These are phyloP conservation scores for Umbelopsis vinacea DNA, from an alignment of 192 early-diverging fungal genomes.

Conservation along the genomic window DNA sequence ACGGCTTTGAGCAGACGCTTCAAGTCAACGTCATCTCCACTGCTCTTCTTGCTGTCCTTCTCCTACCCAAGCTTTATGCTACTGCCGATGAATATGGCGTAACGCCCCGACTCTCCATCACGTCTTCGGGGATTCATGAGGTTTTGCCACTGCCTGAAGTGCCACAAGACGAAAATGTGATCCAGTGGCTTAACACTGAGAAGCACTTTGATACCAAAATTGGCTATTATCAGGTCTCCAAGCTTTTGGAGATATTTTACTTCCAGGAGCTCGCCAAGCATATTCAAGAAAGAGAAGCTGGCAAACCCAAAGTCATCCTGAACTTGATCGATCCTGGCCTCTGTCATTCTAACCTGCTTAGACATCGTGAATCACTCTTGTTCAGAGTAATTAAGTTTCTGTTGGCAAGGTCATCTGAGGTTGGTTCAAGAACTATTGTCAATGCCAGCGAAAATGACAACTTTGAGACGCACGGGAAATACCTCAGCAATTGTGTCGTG, in stretches of 20 bases:
- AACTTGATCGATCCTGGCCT: conserved; percentile 1
- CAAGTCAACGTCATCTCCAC: conserved; percentile 19
- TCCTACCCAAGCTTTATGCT: conserved; percentile 4
- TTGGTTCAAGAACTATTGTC: neutral
- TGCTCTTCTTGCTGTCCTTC: neutral
- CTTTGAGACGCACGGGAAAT: conserved; percentile 15
- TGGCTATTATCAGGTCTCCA: neutral
- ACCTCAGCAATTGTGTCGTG: neutral
- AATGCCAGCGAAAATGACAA: neutral
- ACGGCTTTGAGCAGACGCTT: conserved; percentile 7
- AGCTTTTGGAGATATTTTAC: neutral
- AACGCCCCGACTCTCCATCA: conserved; percentile 1
- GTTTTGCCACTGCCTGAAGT: neutral
- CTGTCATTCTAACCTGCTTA: conserved; percentile 3
- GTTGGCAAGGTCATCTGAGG: neutral
- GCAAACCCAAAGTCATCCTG: neutral
- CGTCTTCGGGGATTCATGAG: neutral
- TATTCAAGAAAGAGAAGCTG: neutral
- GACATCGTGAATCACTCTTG: neutral
- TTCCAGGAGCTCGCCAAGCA: neutral
- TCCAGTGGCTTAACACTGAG: neutral
- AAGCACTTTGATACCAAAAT: neutral
- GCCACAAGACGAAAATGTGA: neutral
- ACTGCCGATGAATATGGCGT: neutral
- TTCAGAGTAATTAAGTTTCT: neutral